Evolutionary conservation across 257 asterid species (phyloP).

Genomic region (Craterostigma plantagineum): DNA sequence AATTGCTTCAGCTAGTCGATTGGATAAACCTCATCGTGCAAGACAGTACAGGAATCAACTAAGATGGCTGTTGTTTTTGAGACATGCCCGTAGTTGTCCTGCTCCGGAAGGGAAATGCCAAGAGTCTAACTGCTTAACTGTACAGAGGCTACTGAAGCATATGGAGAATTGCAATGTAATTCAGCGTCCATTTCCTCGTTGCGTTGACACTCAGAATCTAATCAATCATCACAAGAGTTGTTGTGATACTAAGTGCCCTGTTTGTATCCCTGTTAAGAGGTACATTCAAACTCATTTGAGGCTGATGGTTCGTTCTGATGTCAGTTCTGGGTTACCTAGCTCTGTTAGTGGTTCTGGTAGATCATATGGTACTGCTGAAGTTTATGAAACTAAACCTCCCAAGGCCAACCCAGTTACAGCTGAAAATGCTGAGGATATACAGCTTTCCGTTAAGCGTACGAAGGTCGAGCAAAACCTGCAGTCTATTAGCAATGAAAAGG

Average conservation of each 20-base stretch:
- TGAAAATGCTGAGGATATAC: constrained; percentile 47
- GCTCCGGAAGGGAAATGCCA: constrained; percentile 74
- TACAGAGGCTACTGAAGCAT: constrained; percentile 57
- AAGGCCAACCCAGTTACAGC: constrained; percentile 27
- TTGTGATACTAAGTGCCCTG: constrained; percentile 58
- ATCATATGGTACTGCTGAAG: constrained; percentile 32
- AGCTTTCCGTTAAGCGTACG: constrained; percentile 65
- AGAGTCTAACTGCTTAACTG: constrained; percentile 41
- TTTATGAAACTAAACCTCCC: constrained; percentile 18
- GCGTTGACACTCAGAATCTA: constrained; percentile 36
- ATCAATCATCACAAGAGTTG: constrained; percentile 44
- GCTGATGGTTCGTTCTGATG: constrained; percentile 24
- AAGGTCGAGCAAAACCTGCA: constrained; percentile 59
- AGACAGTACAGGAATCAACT: constrained; percentile 55
- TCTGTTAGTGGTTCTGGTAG: constrained; percentile 30
- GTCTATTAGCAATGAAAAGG: constrained; percentile 29
- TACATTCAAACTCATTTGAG: constrained; percentile 32
- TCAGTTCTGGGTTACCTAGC: constrained; percentile 29
- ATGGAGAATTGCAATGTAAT: constrained; percentile 38
- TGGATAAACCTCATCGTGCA: constrained; percentile 39
- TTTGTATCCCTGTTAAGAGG: constrained; percentile 68
- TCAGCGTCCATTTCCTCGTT: constrained; percentile 58
- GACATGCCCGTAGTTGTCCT: constrained; percentile 83
- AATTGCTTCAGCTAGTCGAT: constrained; percentile 19
- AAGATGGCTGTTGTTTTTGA: constrained; percentile 66